A percentile compares a stretch with the other conserved stretches of the same genome.
phyloP scores from a whole-genome alignment of 2,329 filamentous ascomycete species.

The Meredithiella fracta region DNA sequence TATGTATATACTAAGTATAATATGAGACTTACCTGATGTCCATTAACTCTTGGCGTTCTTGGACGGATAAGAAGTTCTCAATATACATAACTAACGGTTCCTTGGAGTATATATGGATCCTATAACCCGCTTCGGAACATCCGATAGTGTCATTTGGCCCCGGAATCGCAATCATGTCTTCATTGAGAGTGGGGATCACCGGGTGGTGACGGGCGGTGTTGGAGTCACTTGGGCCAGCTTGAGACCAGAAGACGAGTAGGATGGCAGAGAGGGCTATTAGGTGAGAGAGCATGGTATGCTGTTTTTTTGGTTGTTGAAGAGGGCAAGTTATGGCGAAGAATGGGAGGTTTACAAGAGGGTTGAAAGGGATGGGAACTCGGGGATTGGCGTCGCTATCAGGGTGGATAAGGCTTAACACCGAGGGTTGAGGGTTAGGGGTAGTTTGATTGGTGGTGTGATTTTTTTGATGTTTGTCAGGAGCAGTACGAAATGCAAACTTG shows the following conservation, averaged over 20 bases:
- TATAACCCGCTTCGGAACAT: conserved; percentile 28
- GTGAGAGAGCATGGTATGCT: not conserved
- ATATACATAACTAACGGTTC: conserved; percentile 33
- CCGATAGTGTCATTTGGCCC: conserved; percentile 22
- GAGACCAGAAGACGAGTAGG: conserved; percentile 26
- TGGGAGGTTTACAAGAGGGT: too few relatives aligned
- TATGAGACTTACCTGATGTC: conserved; percentile 28
- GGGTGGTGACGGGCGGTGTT: conserved; percentile 22
- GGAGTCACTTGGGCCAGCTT: conserved; percentile 24
- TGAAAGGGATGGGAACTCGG: too few relatives aligned
- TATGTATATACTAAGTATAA: too few relatives aligned
- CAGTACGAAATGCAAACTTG: too few relatives aligned
- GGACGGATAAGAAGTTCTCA: conserved; percentile 27
- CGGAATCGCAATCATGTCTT: conserved; percentile 35
- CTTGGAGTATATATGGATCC: conserved; percentile 25
- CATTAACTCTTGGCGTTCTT: conserved; percentile 27
- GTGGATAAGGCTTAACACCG: too few relatives aligned
- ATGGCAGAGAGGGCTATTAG: conserved; percentile 25
- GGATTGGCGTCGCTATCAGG: too few relatives aligned
- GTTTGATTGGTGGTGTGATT: too few relatives aligned
- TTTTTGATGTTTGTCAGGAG: too few relatives aligned
- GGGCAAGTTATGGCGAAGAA: too few relatives aligned
- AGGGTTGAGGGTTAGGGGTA: too few relatives aligned
- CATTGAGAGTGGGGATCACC: conserved; percentile 31
- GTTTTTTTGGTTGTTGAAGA: not conserved